Evolutionary conservation across 305 asterid genomes (phyloP).

Genomic region (Petunia hybrid): DNA sequence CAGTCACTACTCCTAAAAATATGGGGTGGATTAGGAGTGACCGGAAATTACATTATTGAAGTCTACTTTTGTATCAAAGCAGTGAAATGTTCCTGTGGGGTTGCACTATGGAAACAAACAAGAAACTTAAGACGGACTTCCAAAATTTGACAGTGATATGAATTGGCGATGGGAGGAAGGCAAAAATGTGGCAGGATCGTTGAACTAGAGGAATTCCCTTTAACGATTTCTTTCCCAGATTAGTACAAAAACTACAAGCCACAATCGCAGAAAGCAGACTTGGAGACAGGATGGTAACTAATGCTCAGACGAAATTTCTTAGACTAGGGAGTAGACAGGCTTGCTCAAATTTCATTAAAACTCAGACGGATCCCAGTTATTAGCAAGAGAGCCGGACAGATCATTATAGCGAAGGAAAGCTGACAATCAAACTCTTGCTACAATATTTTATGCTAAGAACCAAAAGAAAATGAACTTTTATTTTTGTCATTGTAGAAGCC

Average conservation of each 20-base stretch:
- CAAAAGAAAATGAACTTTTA: background rate
- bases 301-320: slow-evolving; percentile 8
- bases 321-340: background rate
- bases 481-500: too few relatives aligned
- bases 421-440: slow-evolving; percentile 7
- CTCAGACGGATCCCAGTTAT: slow-evolving; percentile 18
- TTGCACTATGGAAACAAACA: slow-evolving; percentile 12
- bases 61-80: slow-evolving; percentile 19
- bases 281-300: background rate
- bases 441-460: slow-evolving; percentile 20
- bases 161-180: slow-evolving; percentile 16
- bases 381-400: slow-evolving; percentile 21
- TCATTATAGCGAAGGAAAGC: slow-evolving; percentile 6
- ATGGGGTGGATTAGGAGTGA: background rate
- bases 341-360: background rate
- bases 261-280: slow-evolving; percentile 16
- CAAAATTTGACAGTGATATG: background rate
- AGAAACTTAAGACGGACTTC: slow-evolving; percentile 17
- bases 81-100: slow-evolving; percentile 8
- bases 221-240: slow-evolving; percentile 18
- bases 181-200: slow-evolving; percentile 24
- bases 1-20: background rate
- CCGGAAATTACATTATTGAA: background rate
- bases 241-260: slow-evolving; percentile 3
- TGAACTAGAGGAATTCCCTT: background rate